These are phyloP conservation scores for Fraxinus sp. DNA, from an alignment of 305 asterid species.

Conservation along the genomic window DNA sequence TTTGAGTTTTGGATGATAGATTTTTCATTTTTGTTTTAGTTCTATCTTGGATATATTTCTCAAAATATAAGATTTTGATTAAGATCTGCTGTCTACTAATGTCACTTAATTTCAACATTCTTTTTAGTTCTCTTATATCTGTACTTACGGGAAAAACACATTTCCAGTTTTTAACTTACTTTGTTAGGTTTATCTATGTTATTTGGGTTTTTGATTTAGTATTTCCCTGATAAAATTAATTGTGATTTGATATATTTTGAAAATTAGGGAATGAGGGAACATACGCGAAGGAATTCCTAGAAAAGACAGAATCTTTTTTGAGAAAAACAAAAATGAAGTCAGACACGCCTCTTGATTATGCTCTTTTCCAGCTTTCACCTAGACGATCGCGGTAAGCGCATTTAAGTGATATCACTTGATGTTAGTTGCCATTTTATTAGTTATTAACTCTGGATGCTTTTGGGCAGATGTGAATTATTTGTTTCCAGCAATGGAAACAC, in stretches of 20 bases:
- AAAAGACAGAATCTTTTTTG: conserved; percentile 15
- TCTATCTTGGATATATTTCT: conserved; percentile 21
- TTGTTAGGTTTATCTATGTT: not conserved
- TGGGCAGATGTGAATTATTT: conserved; percentile 76
- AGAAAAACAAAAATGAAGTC: conserved; percentile 56
- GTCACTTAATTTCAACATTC: conserved; percentile 20
- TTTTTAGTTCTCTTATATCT: conserved; percentile 5
- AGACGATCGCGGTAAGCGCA: conserved; percentile 67
- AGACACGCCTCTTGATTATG: conserved; percentile 74
- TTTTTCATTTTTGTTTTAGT: conserved; percentile 7
- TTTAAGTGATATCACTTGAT: conserved; percentile 16
- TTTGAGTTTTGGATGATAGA: conserved; percentile 18
- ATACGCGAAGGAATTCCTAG: conserved; percentile 36
- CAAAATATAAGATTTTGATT: not conserved
- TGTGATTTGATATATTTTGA: not conserved
- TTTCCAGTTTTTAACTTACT: not conserved
- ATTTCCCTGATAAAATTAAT: conserved; percentile 4
- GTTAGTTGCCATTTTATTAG: conserved; percentile 4
- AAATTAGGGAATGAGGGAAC: conserved; percentile 30
- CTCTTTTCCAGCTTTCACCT: conserved; percentile 83
- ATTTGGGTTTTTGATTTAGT: not conserved
- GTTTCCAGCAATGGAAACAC: conserved; percentile 67
- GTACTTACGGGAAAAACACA: not conserved
- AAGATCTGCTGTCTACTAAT: conserved; percentile 20
- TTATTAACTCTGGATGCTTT: conserved; percentile 17